These are phyloP conservation scores for Lyophyllum shimeji DNA, from an alignment of 768 basidiomycete species.

Conservation along the genomic window DNA sequence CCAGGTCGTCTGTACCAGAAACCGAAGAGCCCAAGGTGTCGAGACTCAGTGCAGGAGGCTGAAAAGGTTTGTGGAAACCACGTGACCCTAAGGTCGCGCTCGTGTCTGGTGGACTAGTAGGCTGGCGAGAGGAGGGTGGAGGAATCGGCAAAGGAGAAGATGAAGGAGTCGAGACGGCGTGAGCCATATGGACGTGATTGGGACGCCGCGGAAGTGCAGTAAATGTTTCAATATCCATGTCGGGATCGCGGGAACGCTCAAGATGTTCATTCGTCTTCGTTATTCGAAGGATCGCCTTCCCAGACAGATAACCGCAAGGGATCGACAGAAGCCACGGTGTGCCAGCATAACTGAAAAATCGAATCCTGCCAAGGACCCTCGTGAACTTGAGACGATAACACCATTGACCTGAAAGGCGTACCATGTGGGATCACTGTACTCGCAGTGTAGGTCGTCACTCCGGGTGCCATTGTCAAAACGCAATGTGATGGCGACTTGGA, in stretches of 20 bases:
- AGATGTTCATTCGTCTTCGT: constrained; percentile 36
- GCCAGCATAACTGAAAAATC: constrained; percentile 65
- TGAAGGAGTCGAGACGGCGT: constrained; percentile 2
- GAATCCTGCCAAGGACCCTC: constrained; percentile 43
- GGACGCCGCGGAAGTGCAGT: constrained; percentile 18
- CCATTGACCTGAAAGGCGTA: constrained; percentile 25
- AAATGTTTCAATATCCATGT: constrained; percentile 17
- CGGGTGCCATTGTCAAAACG: constrained; percentile 45
- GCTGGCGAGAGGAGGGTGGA: constrained; percentile 21
- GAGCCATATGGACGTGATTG: constrained; percentile 8
- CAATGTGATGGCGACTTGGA: constrained; percentile 44
- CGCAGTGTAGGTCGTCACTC: constrained; percentile 56
- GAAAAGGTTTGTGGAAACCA: constrained; percentile 21
- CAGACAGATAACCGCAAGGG: constrained; percentile 52
- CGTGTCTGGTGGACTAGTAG: constrained; percentile 17
- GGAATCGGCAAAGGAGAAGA: constrained; percentile 9
- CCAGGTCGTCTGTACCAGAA: constrained; percentile 11
- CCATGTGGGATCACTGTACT: constrained; percentile 59
- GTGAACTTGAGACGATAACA: background rate
- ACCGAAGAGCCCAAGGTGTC: constrained; percentile 8
- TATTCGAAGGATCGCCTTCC: constrained; percentile 37
- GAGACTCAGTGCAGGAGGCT: constrained; percentile 12
- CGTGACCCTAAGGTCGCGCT: constrained; percentile 18
- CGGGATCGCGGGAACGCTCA: constrained; percentile 33
- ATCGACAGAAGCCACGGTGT: constrained; percentile 48